Percentiles rank a stretch among this genome's conserved stretches.
Evolutionary conservation across 176 grass and related monocot species (phyloP).

Genomic region (Paspalum notatum): DNA sequence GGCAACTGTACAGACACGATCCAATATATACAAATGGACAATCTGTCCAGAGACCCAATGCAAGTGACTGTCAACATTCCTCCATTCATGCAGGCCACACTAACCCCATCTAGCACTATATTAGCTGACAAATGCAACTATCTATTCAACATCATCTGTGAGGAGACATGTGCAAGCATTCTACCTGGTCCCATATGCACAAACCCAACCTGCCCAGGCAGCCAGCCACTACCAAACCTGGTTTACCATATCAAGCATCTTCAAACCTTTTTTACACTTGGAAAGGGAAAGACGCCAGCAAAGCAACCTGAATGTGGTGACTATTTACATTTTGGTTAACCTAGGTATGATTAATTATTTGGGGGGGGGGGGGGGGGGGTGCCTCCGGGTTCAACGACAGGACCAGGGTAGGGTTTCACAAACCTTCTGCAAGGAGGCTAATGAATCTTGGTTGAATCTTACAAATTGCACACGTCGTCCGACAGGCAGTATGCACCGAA

Average conservation of each 20-base stretch:
- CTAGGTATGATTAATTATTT: conserved; percentile 73
- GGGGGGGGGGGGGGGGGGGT: conserved; percentile 38
- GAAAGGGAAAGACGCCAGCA: conserved; percentile 36
- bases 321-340: conserved; percentile 89
- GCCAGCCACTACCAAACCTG: conserved; percentile 60
- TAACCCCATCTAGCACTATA: conserved; percentile 45
- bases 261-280: conserved; percentile 72
- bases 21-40: conserved; percentile 51
- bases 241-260: conserved; percentile 75
- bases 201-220: conserved; percentile 52
- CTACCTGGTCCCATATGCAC: conserved; percentile 63
- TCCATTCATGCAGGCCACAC: conserved; percentile 26
- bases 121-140: conserved; percentile 48
- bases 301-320: conserved; percentile 54
- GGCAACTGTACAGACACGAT: conserved; percentile 38
- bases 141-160: conserved; percentile 45
- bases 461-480: conserved; percentile 63
- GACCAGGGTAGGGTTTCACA: conserved; percentile 41
- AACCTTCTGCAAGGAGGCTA: conserved; percentile 82
- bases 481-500: conserved; percentile 43
- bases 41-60: conserved; percentile 29
- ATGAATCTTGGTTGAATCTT: conserved; percentile 72
- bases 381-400: conserved; percentile 58
- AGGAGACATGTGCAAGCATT: conserved; percentile 45
- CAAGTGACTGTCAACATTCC: conserved; percentile 12